A percentile compares a stretch with the other conserved stretches of the same genome.
Evolutionary conservation across 2,329 filamentous ascomycete genomes (phyloP).

Genomic region (Aspergillus sp.): DNA sequence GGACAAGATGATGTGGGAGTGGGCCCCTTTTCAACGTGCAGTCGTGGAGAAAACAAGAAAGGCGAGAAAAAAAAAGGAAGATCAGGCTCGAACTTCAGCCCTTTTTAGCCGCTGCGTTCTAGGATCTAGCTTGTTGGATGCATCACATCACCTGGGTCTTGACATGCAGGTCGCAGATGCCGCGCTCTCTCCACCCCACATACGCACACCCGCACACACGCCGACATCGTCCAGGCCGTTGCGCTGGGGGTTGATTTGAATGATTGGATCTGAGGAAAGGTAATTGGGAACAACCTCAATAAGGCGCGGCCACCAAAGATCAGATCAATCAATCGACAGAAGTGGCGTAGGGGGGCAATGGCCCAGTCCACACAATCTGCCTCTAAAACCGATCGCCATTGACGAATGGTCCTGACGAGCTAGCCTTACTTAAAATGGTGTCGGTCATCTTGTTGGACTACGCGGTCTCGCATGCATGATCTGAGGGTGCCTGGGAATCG

Average conservation of each 20-base stretch:
- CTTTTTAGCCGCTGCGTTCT: slow-evolving; percentile 15
- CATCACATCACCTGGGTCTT: slow-evolving; percentile 31
- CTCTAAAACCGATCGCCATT: slow-evolving; percentile 15
- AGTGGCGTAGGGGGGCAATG: slow-evolving; percentile 1
- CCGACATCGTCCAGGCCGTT: slow-evolving; percentile 9
- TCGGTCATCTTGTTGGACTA: slow-evolving; percentile 19
- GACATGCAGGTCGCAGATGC: slow-evolving; percentile 23
- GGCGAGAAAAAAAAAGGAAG: background rate
- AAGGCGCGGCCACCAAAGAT: slow-evolving; percentile 10
- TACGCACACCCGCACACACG: background rate
- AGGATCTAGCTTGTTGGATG: slow-evolving; percentile 26
- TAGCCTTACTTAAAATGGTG: slow-evolving; percentile 23
- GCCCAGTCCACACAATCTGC: slow-evolving; percentile 13
- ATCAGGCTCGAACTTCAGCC: slow-evolving; percentile 11
- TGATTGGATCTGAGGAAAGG: slow-evolving; percentile 10
- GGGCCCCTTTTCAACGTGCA: slow-evolving; percentile 21
- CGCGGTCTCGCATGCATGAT: slow-evolving; percentile 18
- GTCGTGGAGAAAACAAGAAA: slow-evolving; percentile 12
- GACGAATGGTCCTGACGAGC: slow-evolving; percentile 16
- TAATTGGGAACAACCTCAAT: slow-evolving; percentile 1
- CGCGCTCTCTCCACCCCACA: slow-evolving; percentile 9
- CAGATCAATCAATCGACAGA: slow-evolving; percentile 13
- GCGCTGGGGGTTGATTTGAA: slow-evolving; percentile 12
- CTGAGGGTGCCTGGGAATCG: slow-evolving; percentile 13
- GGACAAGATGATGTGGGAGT: slow-evolving; percentile 10